Percentiles rank a stretch among this genome's conserved stretches.
These are phyloP conservation scores for Populus nigra DNA, from an alignment of 345 rosid genomes.

Conservation along the genomic window DNA sequence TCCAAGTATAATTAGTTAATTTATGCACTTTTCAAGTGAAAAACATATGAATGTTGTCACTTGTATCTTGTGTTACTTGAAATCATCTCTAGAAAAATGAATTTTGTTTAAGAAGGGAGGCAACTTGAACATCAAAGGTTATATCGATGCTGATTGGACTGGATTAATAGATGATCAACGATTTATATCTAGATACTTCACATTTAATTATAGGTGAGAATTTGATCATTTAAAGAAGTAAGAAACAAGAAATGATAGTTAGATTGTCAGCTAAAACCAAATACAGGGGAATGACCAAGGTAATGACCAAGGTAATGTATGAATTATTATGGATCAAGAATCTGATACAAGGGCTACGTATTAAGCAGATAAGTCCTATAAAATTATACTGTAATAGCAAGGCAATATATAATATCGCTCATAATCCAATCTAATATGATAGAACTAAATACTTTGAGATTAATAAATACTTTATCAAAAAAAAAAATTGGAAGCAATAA, in stretches of 20 bases:
- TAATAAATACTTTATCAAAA: not conserved
- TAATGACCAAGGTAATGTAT: too few species aligned
- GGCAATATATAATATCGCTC: not conserved
- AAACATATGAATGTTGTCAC: too few species aligned
- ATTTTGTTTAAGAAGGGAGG: not conserved
- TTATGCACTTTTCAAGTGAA: too few species aligned
- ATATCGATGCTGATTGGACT: not conserved
- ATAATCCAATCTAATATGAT: not conserved
- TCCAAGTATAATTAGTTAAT: too few species aligned
- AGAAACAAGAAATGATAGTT: too few species aligned
- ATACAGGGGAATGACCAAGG: too few species aligned
- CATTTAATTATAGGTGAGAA: too few species aligned
- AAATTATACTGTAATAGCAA: not conserved
- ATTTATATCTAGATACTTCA: not conserved
- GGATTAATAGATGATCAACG: not conserved
- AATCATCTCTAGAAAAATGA: not conserved
- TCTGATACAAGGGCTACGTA: not conserved
- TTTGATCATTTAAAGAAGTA: too few species aligned
- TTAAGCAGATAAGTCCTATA: not conserved
- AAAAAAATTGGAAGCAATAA: not conserved
- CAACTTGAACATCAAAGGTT: not conserved
- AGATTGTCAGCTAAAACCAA: too few species aligned
- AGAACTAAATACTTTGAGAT: too few species aligned
- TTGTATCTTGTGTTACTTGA: not conserved
- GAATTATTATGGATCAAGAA: not conserved